Evolutionary conservation across 208 protist genomes (phyloP).

Genomic region (Trypanosoma vivax): DNA sequence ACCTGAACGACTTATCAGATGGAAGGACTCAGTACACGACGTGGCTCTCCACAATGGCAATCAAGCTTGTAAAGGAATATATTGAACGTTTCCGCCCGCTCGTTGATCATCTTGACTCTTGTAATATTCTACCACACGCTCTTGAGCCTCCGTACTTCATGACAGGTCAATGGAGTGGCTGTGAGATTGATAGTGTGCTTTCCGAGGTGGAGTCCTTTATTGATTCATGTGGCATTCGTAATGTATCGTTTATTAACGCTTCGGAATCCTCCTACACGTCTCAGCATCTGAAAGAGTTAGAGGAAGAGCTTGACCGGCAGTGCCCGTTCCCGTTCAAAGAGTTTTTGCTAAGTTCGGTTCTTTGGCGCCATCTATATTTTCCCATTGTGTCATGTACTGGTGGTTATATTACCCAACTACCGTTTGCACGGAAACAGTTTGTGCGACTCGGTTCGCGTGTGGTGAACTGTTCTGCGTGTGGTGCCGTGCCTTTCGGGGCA

Average conservation of each 20-base stretch:
- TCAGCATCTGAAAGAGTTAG: slow-evolving; percentile 47
- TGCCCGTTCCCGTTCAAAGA: slow-evolving; percentile 28
- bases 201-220: slow-evolving; percentile 69
- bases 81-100: slow-evolving; percentile 60
- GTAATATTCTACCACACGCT: slow-evolving; percentile 30
- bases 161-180: slow-evolving; percentile 56
- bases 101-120: slow-evolving; percentile 53
- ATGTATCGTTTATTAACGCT: slow-evolving; percentile 63
- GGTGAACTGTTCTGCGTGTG: slow-evolving; percentile 76
- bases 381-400: slow-evolving; percentile 54
- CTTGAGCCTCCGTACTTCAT: slow-evolving; percentile 74
- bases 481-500: slow-evolving; percentile 71
- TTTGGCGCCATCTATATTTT: slow-evolving; percentile 67
- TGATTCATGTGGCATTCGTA: slow-evolving; percentile 31
- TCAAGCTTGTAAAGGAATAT: slow-evolving; percentile 60
- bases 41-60: slow-evolving; percentile 76
- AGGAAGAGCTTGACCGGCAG: slow-evolving; percentile 42
- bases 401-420: slow-evolving; percentile 67
- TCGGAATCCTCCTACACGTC: slow-evolving; percentile 70
- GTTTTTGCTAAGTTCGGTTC: slow-evolving; percentile 36
- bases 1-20: slow-evolving; percentile 44
- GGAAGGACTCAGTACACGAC: slow-evolving; percentile 36
- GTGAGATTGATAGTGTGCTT: slow-evolving; percentile 58
- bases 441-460: slow-evolving; percentile 75
- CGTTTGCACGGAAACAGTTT: slow-evolving; percentile 59